A percentile compares a stretch with the other conserved stretches of the same genome.
These are phyloP conservation scores for Penicillium chermesinum DNA, from an alignment of 495 filamentous ascomycete genomes.

Conservation along the genomic window DNA sequence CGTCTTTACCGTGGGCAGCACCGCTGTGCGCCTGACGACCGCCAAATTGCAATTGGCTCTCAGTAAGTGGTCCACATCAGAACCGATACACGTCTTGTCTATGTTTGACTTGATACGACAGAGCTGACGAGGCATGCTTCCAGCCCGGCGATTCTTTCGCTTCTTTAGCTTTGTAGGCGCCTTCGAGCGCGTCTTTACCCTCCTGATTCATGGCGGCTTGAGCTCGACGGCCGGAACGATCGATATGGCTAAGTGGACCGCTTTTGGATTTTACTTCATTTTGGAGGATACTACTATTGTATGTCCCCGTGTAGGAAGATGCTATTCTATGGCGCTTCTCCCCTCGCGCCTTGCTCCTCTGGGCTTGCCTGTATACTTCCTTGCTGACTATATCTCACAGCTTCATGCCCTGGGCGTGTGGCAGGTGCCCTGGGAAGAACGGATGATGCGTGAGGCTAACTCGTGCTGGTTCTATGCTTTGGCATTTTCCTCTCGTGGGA, in stretches of 20 bases:
- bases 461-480: conserved; percentile 62
- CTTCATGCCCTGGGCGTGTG: conserved; percentile 46
- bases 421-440: conserved; percentile 25
- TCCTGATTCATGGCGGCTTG: conserved; percentile 18
- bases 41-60: conserved; percentile 34
- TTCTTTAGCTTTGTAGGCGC: conserved; percentile 58
- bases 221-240: conserved; percentile 18
- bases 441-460: conserved; percentile 49
- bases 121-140: conserved; percentile 3
- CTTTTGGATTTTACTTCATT: conserved; percentile 35
- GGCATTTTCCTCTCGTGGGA: conserved; percentile 27
- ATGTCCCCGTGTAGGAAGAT: conserved; percentile 3
- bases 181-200: conserved; percentile 45
- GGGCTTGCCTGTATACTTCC: too few relatives aligned
- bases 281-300: conserved; percentile 42
- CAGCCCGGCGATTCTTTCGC: conserved; percentile 53
- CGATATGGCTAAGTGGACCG: conserved; percentile 34
- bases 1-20: conserved; percentile 28
- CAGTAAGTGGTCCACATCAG: too few relatives aligned
- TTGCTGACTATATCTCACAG: conserved; percentile 16
- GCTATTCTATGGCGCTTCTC: too few relatives aligned
- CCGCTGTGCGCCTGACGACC: conserved; percentile 20
- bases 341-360: too few relatives aligned
- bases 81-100: too few relatives aligned
- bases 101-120: too few relatives aligned